phyloP scores from a whole-genome alignment of 345 rosid genomes.

The Anacardium occidentale region DNA sequence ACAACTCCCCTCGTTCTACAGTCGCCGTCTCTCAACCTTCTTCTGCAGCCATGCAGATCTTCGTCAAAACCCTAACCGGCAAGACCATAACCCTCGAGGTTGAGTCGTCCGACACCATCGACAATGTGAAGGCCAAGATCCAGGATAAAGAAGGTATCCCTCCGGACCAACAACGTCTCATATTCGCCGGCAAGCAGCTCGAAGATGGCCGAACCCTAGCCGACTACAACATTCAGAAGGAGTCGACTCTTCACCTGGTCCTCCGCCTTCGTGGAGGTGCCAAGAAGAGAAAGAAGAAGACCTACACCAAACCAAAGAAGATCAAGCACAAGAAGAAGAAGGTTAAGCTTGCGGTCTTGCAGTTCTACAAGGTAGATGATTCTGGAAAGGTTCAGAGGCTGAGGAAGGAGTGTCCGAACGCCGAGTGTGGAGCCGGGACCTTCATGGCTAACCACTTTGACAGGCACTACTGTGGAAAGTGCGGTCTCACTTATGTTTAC shows the following conservation, averaged over 20 bases:
- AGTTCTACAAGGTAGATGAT: slow-evolving; percentile 64
- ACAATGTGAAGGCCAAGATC: slow-evolving; percentile 67
- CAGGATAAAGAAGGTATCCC: slow-evolving; percentile 76
- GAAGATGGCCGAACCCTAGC: slow-evolving; percentile 70
- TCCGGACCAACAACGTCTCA: slow-evolving; percentile 62
- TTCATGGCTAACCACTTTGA: slow-evolving; percentile 74
- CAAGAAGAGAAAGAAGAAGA: slow-evolving; percentile 77
- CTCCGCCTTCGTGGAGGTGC: slow-evolving; percentile 74
- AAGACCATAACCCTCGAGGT: slow-evolving; percentile 71
- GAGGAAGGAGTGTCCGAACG: slow-evolving; percentile 69
- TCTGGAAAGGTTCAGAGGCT: slow-evolving; percentile 61
- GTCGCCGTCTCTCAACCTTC: not conserved
- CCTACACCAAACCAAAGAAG: slow-evolving; percentile 74
- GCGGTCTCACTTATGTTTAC: slow-evolving; percentile 62
- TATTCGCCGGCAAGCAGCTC: slow-evolving; percentile 65
- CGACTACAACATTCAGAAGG: slow-evolving; percentile 76
- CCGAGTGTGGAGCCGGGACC: slow-evolving; percentile 61
- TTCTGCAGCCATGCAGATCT: slow-evolving; percentile 52
- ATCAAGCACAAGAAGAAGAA: slow-evolving; percentile 67
- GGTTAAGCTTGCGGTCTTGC: slow-evolving; percentile 63
- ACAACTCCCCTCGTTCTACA: not conserved
- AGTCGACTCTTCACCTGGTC: slow-evolving; percentile 64
- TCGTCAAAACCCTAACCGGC: slow-evolving; percentile 75
- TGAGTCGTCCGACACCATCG: slow-evolving; percentile 61
- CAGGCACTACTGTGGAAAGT: slow-evolving; percentile 66